These are phyloP conservation scores for Castanea crenata DNA, from an alignment of 306 rosid species.

Conservation along the genomic window DNA sequence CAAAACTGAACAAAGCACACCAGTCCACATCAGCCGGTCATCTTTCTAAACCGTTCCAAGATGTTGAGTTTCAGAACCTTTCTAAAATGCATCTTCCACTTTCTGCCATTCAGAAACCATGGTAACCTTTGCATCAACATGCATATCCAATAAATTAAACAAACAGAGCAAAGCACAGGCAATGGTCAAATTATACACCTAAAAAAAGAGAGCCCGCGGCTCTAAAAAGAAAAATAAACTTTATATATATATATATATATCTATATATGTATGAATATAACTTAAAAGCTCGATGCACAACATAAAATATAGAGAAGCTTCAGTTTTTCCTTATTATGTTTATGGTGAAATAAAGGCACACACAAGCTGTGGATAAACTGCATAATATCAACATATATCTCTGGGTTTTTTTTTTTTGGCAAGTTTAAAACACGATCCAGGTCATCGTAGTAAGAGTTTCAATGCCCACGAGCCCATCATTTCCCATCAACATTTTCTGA, in stretches of 20 bases:
- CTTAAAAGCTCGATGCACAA: conserved; percentile 7
- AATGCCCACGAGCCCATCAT: conserved; percentile 48
- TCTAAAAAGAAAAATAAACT: background rate
- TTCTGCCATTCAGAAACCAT: conserved; percentile 53
- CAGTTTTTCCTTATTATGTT: background rate
- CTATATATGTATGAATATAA: background rate
- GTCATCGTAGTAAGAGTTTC: conserved; percentile 88
- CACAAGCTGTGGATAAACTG: conserved; percentile 44
- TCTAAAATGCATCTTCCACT: conserved; percentile 82
- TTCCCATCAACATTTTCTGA: conserved; percentile 79
- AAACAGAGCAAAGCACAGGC: background rate
- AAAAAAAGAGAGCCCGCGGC: background rate
- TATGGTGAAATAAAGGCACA: background rate
- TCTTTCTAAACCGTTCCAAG: conserved; percentile 73
- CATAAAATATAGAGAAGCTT: background rate
- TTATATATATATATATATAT: too few relatives aligned
- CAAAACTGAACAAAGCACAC: conserved; percentile 76
- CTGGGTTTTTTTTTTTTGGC: conserved; percentile 53
- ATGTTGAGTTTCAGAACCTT: conserved; percentile 50
- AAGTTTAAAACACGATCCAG: conserved; percentile 90
- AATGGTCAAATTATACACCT: background rate
- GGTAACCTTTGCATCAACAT: conserved; percentile 16
- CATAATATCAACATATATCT: conserved; percentile 66
- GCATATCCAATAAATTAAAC: conserved; percentile 6
- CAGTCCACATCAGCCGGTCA: conserved; percentile 92